Conservation (phyloP, 371 early-diverging fungal species). For the Umbelopsis sp. region DNA sequence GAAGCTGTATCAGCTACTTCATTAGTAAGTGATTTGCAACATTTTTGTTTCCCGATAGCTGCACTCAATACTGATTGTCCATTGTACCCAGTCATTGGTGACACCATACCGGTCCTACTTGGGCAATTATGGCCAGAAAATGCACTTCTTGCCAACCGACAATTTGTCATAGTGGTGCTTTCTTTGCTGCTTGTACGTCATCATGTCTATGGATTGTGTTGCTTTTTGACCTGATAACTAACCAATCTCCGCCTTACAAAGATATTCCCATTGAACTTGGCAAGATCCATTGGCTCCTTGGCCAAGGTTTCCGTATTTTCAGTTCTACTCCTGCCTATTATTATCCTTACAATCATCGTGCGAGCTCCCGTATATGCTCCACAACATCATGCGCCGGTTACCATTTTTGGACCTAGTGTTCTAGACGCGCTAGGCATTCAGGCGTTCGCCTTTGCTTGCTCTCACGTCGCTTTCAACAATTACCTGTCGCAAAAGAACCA, state of each 20-base stretch:
- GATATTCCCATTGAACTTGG: constrained; percentile 57
- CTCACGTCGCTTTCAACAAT: constrained; percentile 61
- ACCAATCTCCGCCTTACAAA: constrained; percentile 18
- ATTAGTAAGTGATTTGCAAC: constrained; percentile 36
- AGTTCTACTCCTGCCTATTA: constrained; percentile 55
- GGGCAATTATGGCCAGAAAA: constrained; percentile 42
- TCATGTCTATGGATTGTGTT: not conserved
- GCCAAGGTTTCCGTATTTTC: constrained; percentile 59
- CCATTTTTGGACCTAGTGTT: constrained; percentile 51
- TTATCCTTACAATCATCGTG: constrained; percentile 50
- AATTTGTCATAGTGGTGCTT: constrained; percentile 49
- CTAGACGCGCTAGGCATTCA: constrained; percentile 64
- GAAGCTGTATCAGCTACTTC: constrained; percentile 58
- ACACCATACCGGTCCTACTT: constrained; percentile 60
- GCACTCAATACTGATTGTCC: constrained; percentile 11
- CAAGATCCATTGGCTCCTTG: constrained; percentile 58
- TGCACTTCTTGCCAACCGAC: constrained; percentile 34
- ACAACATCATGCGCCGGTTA: constrained; percentile 53
- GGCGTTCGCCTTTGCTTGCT: constrained; percentile 65
- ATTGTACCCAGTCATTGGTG: constrained; percentile 50
- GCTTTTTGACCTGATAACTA: not conserved
- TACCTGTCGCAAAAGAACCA: constrained; percentile 53
- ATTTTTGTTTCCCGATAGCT: constrained; percentile 4
- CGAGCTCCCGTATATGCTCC: constrained; percentile 57
- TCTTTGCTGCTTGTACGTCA: constrained; percentile 47